These are phyloP conservation scores for Penicillium antarcticum DNA, from an alignment of 495 filamentous ascomycete species.

Conservation along the genomic window DNA sequence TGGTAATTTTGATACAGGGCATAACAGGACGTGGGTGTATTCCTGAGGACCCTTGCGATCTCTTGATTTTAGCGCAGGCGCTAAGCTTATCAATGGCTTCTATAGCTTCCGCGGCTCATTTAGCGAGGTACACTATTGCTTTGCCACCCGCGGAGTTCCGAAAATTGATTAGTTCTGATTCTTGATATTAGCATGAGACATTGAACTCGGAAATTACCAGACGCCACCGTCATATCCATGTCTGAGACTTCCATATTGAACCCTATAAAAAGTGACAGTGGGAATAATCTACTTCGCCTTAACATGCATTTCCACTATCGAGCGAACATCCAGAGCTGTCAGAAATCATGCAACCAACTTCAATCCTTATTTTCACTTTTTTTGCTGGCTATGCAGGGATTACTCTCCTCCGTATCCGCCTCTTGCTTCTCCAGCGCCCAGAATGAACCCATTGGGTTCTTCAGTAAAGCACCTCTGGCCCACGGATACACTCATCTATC, in stretches of 20 bases:
- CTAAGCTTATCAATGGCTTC: conserved; percentile 4
- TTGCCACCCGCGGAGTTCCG: too few species aligned
- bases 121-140: background rate
- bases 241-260: too few species aligned
- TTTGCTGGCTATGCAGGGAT: too few species aligned
- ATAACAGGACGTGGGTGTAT: background rate
- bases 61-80: conserved; percentile 5
- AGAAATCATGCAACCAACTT: too few species aligned
- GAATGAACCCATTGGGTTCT: conserved; percentile 7
- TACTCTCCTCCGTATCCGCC: conserved; percentile 1
- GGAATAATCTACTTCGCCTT: background rate
- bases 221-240: too few species aligned
- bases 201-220: too few species aligned
- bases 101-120: background rate
- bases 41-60: conserved; percentile 1
- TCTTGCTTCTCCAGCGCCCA: conserved; percentile 6
- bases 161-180: too few species aligned
- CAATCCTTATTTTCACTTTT: too few species aligned
- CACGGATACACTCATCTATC: conserved; percentile 5
- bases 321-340: too few species aligned
- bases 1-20: conserved; percentile 1
- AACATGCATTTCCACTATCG: too few species aligned
- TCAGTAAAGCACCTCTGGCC: conserved; percentile 7
- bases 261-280: background rate
- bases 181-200: too few species aligned